Evolutionary conservation across 108 stramenopile genomes (phyloP).

Genomic region (Schizochytrium sp.): DNA sequence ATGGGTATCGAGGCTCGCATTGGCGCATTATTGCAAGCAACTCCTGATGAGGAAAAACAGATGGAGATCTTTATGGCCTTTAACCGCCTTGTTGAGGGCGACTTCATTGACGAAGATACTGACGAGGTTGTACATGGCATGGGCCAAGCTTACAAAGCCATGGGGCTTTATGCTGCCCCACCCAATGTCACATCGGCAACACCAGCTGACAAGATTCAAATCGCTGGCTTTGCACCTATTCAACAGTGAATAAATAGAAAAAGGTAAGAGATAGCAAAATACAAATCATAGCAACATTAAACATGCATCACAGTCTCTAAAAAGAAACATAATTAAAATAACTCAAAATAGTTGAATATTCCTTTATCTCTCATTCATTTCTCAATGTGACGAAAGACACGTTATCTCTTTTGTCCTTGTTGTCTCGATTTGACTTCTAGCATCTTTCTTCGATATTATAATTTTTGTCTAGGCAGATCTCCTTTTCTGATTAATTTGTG

Average conservation of each 20-base stretch:
- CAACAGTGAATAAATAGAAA: too few species aligned
- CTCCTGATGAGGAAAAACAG: constrained; percentile 85
- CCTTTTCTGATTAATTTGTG: too few species aligned
- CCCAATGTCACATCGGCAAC: neutral
- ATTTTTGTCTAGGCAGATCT: too few species aligned
- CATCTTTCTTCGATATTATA: too few species aligned
- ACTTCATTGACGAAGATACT: constrained; percentile 87
- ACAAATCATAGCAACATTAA: neutral
- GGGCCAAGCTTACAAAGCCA: constrained; percentile 62
- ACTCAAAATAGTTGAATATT: too few species aligned
- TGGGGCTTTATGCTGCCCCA: neutral
- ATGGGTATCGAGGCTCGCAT: constrained; percentile 91
- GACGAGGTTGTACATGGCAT: constrained; percentile 62
- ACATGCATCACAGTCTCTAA: too few species aligned
- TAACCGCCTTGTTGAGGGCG: constrained; percentile 85
- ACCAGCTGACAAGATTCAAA: neutral
- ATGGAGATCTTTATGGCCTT: constrained; percentile 83
- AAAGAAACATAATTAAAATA: too few species aligned
- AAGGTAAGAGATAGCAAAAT: neutral
- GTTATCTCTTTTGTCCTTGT: too few species aligned
- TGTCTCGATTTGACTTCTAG: too few species aligned
- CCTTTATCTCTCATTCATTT: too few species aligned
- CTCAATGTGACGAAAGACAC: too few species aligned
- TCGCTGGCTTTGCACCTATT: neutral
- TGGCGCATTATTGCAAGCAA: constrained; percentile 82